Percentiles rank a stretch among this genome's conserved stretches.
Evolutionary conservation across 495 filamentous ascomycete genomes (phyloP).

Genomic region (Halenospora varia): DNA sequence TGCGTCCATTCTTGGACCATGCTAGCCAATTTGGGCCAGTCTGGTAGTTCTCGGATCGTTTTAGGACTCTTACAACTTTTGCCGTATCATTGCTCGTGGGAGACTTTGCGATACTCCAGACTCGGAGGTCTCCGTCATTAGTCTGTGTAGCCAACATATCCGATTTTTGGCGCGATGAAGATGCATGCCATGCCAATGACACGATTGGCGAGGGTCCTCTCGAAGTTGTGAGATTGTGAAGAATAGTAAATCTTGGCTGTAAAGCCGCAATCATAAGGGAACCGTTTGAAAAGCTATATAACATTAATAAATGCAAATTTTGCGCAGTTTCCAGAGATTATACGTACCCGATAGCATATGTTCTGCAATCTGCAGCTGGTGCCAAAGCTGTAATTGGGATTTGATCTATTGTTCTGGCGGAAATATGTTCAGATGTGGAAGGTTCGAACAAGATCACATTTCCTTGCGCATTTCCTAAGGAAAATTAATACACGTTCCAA

Average conservation of each 20-base stretch:
- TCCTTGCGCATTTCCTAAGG: conserved; percentile 77
- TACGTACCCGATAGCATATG: conserved; percentile 90
- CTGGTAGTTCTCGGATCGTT: conserved; percentile 67
- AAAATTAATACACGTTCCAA: conserved; percentile 27
- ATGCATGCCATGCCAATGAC: conserved; percentile 94
- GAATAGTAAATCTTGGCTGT: conserved; percentile 87
- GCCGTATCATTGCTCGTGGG: conserved; percentile 68
- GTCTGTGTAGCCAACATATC: conserved; percentile 97
- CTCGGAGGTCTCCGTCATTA: conserved; percentile 84
- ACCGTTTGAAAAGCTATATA: conserved; percentile 82
- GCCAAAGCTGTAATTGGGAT: conserved; percentile 86
- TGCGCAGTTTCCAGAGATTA: conserved; percentile 2
- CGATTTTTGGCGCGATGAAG: conserved; percentile 93
- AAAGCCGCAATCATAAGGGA: conserved; percentile 87
- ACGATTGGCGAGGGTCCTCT: conserved; percentile 83
- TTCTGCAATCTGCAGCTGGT: conserved; percentile 86
- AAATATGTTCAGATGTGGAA: conserved; percentile 87
- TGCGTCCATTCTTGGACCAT: conserved; percentile 96
- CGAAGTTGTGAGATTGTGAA: conserved; percentile 84
- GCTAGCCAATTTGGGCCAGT: conserved; percentile 90
- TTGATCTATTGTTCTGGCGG: conserved; percentile 87
- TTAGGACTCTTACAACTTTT: conserved; percentile 83
- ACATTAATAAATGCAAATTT: conserved; percentile 24
- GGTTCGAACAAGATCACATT: conserved; percentile 96
- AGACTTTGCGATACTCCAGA: conserved; percentile 94